Evolutionary conservation across 2,329 filamentous ascomycete genomes (phyloP).

Genomic region (Botryosphaeria dothidea): DNA sequence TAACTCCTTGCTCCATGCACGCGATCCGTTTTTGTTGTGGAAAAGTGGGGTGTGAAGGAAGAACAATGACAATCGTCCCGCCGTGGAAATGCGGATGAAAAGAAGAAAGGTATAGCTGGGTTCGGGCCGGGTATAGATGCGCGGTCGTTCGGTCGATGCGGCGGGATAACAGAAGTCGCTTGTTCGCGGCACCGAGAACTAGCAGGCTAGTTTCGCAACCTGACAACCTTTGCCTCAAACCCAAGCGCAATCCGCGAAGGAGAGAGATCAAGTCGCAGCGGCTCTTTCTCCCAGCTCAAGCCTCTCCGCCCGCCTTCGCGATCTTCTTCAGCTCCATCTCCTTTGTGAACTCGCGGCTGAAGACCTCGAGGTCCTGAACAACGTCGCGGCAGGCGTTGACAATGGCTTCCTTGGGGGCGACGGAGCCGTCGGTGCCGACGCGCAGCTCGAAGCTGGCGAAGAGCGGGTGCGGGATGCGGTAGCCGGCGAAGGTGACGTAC

Average conservation of each 20-base stretch:
- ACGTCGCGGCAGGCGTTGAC: slow-evolving; percentile 78
- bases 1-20: slow-evolving; percentile 6
- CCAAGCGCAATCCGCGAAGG: not conserved
- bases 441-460: slow-evolving; percentile 66
- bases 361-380: slow-evolving; percentile 74
- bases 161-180: too few species aligned
- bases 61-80: not conserved
- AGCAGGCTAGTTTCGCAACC: too few species aligned
- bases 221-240: too few species aligned
- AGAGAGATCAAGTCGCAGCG: not conserved
- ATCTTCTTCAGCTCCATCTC: slow-evolving; percentile 90
- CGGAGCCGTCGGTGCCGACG: slow-evolving; percentile 85
- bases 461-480: slow-evolving; percentile 64
- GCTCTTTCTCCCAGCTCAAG: not conserved
- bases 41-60: not conserved
- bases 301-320: slow-evolving; percentile 43
- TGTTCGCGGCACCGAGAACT: too few species aligned
- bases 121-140: too few species aligned
- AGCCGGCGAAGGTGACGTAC: slow-evolving; percentile 86
- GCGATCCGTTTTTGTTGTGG: not conserved
- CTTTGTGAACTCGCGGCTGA: slow-evolving; percentile 87
- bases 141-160: too few species aligned
- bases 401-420: slow-evolving; percentile 87
- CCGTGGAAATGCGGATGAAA: too few species aligned
- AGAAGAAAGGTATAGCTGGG: too few species aligned